phyloP scores from a whole-genome alignment of 1,284 basidiomycete species.

The Mycosarcoma mackinlayi region DNA sequence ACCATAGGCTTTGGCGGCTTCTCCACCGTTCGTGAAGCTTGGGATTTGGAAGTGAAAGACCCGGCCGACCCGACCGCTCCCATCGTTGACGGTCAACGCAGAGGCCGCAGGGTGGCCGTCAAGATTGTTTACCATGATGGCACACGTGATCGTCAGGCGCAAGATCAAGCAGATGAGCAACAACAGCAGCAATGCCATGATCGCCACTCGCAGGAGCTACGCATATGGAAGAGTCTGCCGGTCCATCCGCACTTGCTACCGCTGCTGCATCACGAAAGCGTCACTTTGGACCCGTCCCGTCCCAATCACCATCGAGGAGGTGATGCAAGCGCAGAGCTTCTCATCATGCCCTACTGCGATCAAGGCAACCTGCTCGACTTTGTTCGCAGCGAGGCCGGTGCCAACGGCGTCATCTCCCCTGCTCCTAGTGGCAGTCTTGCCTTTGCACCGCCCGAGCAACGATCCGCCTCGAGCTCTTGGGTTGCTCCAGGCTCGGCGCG shows the following conservation, averaged over 20 bases:
- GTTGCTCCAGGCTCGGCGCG: constrained; percentile 25
- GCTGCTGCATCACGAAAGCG: constrained; percentile 52
- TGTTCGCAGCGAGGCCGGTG: constrained; percentile 53
- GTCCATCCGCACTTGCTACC: constrained; percentile 56
- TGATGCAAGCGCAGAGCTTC: constrained; percentile 28
- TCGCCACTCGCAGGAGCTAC: constrained; percentile 44
- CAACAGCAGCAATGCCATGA: constrained; percentile 6
- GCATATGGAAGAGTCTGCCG: constrained; percentile 55
- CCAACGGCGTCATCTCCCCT: constrained; percentile 6
- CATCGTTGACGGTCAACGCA: constrained; percentile 27
- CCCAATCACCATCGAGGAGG: not conserved
- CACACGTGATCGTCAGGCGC: constrained; percentile 3
- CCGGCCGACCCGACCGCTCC: constrained; percentile 30
- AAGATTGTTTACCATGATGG: constrained; percentile 54
- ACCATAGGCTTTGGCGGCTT: constrained; percentile 86
- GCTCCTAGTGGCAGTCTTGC: constrained; percentile 13
- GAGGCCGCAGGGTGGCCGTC: constrained; percentile 49
- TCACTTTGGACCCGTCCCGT: constrained; percentile 12
- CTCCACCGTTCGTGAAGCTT: constrained; percentile 81
- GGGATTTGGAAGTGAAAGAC: constrained; percentile 43
- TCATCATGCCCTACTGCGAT: constrained; percentile 61
- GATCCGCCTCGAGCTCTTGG: constrained; percentile 38
- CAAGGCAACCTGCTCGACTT: constrained; percentile 57
- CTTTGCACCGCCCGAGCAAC: constrained; percentile 22
- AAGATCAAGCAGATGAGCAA: not conserved